Evolutionary conservation across 768 basidiomycete genomes (phyloP).

Genomic region (Mycena amicta): DNA sequence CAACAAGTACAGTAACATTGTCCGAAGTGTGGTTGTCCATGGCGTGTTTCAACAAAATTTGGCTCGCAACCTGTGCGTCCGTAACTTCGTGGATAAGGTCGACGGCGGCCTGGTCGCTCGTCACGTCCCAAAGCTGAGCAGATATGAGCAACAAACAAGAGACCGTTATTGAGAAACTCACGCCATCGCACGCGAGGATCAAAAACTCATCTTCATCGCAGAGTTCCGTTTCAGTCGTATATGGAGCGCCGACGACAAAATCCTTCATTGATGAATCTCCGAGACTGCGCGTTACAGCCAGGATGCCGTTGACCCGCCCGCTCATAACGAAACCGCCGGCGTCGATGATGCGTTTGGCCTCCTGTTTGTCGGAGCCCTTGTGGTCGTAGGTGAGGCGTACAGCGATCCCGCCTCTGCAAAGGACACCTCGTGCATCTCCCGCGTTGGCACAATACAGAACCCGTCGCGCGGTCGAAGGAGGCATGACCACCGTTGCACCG

Average conservation of each 20-base stretch:
- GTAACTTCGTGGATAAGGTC: slow-evolving; percentile 73
- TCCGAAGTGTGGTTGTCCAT: slow-evolving; percentile 89
- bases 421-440: slow-evolving; percentile 92
- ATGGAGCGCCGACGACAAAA: slow-evolving; percentile 96
- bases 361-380: slow-evolving; percentile 95
- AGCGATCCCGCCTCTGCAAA: slow-evolving; percentile 88
- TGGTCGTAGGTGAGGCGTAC: slow-evolving; percentile 97
- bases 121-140: slow-evolving; percentile 91
- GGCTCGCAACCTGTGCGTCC: slow-evolving; percentile 84
- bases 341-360: slow-evolving; percentile 96
- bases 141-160: slow-evolving; percentile 15
- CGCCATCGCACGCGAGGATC: slow-evolving; percentile 96
- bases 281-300: slow-evolving; percentile 93
- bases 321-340: slow-evolving; percentile 99
- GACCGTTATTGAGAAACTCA: slow-evolving; percentile 44
- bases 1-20: slow-evolving; percentile 90
- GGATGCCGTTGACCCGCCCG: slow-evolving; percentile 95
- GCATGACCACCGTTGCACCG: slow-evolving; percentile 38
- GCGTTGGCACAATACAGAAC: slow-evolving; percentile 96
- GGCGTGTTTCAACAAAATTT: slow-evolving; percentile 78
- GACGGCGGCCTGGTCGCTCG: slow-evolving; percentile 87
- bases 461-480: slow-evolving; percentile 58
- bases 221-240: slow-evolving; percentile 96
- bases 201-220: slow-evolving; percentile 92
- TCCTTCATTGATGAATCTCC: slow-evolving; percentile 99